Conservation (phyloP, 2,329 filamentous ascomycete genomes). For the Colletotrichum lindemuthianum region DNA sequence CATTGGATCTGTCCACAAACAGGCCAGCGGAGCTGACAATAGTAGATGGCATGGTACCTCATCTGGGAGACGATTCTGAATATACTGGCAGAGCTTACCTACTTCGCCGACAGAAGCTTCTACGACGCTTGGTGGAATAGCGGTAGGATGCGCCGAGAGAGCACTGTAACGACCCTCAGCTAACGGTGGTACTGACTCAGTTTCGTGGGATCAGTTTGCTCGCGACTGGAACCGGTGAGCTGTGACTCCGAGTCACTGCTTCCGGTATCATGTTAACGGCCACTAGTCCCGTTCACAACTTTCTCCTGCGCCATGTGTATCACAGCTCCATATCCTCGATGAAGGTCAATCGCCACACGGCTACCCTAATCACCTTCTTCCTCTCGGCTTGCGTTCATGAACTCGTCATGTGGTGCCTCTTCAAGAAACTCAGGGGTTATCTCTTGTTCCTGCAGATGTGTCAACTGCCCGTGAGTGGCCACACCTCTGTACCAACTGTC, state of each 20-base stretch:
- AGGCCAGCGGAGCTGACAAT: neutral
- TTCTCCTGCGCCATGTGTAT: constrained; percentile 82
- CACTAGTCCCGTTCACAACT: constrained; percentile 75
- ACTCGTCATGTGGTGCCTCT: constrained; percentile 82
- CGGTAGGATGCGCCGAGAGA: constrained; percentile 45
- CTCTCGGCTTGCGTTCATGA: constrained; percentile 78
- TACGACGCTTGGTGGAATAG: constrained; percentile 74
- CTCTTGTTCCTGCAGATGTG: constrained; percentile 78
- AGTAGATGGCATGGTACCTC: constrained; percentile 76
- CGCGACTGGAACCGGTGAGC: constrained; percentile 76
- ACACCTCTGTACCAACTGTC: neutral
- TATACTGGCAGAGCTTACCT: constrained; percentile 78
- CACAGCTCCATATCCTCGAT: constrained; percentile 80
- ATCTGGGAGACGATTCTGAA: constrained; percentile 84
- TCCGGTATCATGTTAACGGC: neutral
- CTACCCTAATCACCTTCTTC: constrained; percentile 80
- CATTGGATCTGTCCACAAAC: neutral
- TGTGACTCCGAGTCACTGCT: neutral
- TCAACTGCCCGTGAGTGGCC: constrained; percentile 68
- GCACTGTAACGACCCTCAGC: too few relatives aligned
- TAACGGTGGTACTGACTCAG: constrained; percentile 40
- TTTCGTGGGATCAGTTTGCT: constrained; percentile 80
- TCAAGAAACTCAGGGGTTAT: constrained; percentile 81
- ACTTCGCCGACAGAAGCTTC: constrained; percentile 81
- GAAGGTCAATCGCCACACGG: constrained; percentile 74